Base-by-base conservation (phyloP, 2,329 filamentous ascomycete genomes). In the Scytalidium lignicola region DNA sequence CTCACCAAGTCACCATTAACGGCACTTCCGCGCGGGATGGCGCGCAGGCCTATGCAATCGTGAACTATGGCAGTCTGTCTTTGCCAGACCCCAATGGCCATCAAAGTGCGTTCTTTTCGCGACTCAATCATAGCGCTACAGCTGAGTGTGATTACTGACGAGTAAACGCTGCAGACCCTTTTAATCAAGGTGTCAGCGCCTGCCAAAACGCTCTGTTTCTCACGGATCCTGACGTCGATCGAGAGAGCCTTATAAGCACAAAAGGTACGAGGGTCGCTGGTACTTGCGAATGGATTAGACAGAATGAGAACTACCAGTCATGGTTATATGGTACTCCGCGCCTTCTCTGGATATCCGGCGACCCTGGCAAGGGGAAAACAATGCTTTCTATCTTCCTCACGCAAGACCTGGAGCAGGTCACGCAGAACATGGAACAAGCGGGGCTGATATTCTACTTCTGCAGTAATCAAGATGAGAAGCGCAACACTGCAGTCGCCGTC, bases 391-490 rank as follows among this genome's bases (percentile, higher is more conserved):
- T 50, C 8, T 47, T 6, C 23, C 10, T 26, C 6, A 26, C 23
- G 5, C 23, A 26, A 26, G 6, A 26, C 6, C 23, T 26, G 5
- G 6, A 26, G 10, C 23, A n/a, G n/a, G 23, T 26, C 23, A 26
- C 10, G 23, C 10, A 26, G 23, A 26, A 6, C 23, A 26, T 26
- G 5, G 6, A 26, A 10, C 23, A 10, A 10, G 10, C 10, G 23
- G 23, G 23, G 10, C 23, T 26, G n/a, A n/a, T n/a, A n/a, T n/a
- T n/a, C n/a, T 73, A 72, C 58, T 70, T 75, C 58, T 76, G 69
- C 54, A 65, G 76, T 53, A 58, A 61, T 10, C 66, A 64, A 5
- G 56, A 74, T 40, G n/a, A 51, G 1, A 47, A 54, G 0, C 21
- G 71, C 20, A 74, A 71, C 49, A 71, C 55, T 42, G 67, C 67